Base-by-base conservation (phyloP, 441 rosid species). In the Adansonia madagascariensis region DNA sequence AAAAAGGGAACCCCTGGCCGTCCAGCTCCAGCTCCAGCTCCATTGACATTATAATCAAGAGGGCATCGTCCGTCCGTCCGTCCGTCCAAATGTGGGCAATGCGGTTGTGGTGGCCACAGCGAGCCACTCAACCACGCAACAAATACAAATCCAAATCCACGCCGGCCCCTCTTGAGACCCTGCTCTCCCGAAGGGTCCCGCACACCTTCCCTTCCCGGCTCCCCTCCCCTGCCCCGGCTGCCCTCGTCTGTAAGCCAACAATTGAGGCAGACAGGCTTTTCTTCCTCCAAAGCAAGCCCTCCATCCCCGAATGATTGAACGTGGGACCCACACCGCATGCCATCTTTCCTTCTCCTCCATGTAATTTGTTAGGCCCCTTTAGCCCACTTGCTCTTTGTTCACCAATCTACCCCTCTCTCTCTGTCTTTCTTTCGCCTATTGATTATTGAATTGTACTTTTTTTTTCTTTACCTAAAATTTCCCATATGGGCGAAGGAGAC, bases 281-380 rank as follows among this genome's bases (percentile, higher is more conserved):
- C 27, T 24, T 24, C 27, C 27, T 24, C 27, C 27, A 24, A 24
- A 35, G 2, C 39, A 4, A 24, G 73, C 75, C 67, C 44, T 22
- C 75, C 75, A 35, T n/a, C 4, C 57, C 39, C 4, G 39, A 35
- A 35, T 69, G 24, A 63, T 9, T 2, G 7, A 41, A 24, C 4
- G 2, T 24, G 70, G 47, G 17, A 17, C 27, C 78, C 81, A 15
- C 66, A n/a, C 22, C 46, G 39, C 57, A 20, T 64, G 57, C 59
- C 57, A 35, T 53, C 71, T 52, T 39, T 47, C 31, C 0, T 55
- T 20, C 27, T 53, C 20, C 20, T 53, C 59, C 59, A 53, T 53
- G 55, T 50, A n/a, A 50, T 50, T 50, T 12, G 6, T 6, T 69
- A 44, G 47, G 0, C 50, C 5, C 22, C 39, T 4, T 35, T 35